These are phyloP conservation scores for Cicer arietinum DNA, from an alignment of 306 rosid genomes.

Conservation along the genomic window DNA sequence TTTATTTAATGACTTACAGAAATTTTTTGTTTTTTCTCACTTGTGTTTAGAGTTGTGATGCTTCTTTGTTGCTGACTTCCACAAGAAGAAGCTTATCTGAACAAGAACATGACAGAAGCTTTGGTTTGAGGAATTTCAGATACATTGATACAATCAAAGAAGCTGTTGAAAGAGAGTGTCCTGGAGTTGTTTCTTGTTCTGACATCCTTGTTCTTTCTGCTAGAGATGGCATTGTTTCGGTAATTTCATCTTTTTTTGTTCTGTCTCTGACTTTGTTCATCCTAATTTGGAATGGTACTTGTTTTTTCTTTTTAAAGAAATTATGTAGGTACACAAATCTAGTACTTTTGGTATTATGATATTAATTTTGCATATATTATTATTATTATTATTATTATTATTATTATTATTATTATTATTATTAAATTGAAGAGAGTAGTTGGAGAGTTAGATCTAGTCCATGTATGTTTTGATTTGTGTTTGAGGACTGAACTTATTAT, in stretches of 20 bases:
- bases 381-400: not conserved
- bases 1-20: not conserved
- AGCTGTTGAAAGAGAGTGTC: slow-evolving; percentile 97
- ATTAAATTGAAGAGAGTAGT: not conserved
- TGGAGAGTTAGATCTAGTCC: slow-evolving; percentile 14
- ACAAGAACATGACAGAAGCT: slow-evolving; percentile 95
- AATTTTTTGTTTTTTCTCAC: not conserved
- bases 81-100: slow-evolving; percentile 89
- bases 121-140: slow-evolving; percentile 94
- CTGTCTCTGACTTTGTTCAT: too few species aligned
- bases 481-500: slow-evolving; percentile 5
- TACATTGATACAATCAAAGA: slow-evolving; percentile 94
- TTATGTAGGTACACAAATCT: not conserved
- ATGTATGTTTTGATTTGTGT: slow-evolving; percentile 17
- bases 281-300: not conserved
- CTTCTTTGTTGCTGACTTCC: slow-evolving; percentile 88
- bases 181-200: slow-evolving; percentile 92
- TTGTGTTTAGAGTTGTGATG: slow-evolving; percentile 78
- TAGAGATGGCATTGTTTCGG: slow-evolving; percentile 90
- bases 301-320: not conserved
- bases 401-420: too few species aligned
- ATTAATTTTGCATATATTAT: not conserved
- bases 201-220: slow-evolving; percentile 93
- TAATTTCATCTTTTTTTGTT: slow-evolving; percentile 12
- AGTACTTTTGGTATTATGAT: too few species aligned